Evolutionary conservation across 345 rosid species (phyloP).

Genomic region (Linum usitatissimum): DNA sequence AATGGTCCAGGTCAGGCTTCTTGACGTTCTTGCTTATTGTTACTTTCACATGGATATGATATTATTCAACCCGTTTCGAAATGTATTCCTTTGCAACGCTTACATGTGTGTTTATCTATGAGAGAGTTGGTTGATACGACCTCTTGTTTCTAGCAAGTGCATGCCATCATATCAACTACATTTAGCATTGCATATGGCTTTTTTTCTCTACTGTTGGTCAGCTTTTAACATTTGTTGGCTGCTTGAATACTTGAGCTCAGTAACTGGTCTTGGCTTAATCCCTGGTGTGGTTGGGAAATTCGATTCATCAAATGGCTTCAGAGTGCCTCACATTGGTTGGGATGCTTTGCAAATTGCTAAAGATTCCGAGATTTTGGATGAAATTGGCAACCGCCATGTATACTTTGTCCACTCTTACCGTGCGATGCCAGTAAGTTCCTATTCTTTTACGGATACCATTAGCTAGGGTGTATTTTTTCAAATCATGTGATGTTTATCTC

Average conservation of each 20-base stretch:
- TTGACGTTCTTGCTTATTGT: not conserved
- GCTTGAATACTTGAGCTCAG: slow-evolving; percentile 23
- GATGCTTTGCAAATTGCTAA: slow-evolving; percentile 70
- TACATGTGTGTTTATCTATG: not conserved
- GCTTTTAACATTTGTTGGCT: not conserved
- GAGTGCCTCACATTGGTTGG: slow-evolving; percentile 98
- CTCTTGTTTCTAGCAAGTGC: not conserved
- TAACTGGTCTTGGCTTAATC: slow-evolving; percentile 82
- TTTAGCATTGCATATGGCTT: not conserved
- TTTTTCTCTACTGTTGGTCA: not conserved
- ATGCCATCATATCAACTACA: not conserved
- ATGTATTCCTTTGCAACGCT: not conserved
- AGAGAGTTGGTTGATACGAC: not conserved
- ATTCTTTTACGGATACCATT: not conserved
- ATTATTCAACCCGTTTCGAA: not conserved
- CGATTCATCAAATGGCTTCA: slow-evolving; percentile 62
- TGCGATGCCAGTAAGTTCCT: slow-evolving; percentile 60
- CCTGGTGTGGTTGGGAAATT: slow-evolving; percentile 89
- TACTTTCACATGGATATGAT: no score
- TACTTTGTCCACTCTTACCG: slow-evolving; percentile 97
- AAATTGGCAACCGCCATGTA: slow-evolving; percentile 67
- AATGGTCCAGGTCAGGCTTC: slow-evolving; percentile 61
- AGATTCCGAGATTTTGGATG: slow-evolving; percentile 70
- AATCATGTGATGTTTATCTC: not conserved
- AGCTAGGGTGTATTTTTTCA: not conserved